phyloP scores from a whole-genome alignment of 352 stramenopile species.

The Pseudoperonospora humuli region DNA sequence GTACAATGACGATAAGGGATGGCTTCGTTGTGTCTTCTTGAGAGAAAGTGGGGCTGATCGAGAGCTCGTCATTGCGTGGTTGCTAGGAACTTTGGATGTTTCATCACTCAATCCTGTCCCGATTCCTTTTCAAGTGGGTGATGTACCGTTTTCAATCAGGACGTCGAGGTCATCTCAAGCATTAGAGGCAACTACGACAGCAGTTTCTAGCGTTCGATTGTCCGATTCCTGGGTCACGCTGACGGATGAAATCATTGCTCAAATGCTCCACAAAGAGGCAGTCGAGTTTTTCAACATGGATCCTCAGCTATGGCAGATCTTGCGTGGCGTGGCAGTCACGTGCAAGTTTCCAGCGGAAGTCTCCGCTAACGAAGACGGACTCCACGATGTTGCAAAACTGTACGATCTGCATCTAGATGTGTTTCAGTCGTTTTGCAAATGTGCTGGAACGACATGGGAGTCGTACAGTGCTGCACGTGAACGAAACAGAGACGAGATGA shows the following conservation, averaged over 20 bases:
- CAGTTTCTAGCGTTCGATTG: slow-evolving; percentile 16
- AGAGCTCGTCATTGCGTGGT: slow-evolving; percentile 51
- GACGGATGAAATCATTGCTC: slow-evolving; percentile 56
- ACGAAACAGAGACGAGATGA: slow-evolving; percentile 18
- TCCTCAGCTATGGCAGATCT: slow-evolving; percentile 32
- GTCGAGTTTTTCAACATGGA: slow-evolving; percentile 48
- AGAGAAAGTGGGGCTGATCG: slow-evolving; percentile 45
- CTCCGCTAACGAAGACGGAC: slow-evolving; percentile 8
- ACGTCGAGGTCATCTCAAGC: not conserved
- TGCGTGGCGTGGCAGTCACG: slow-evolving; percentile 30
- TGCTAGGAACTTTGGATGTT: slow-evolving; percentile 61
- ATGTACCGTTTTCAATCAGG: slow-evolving; percentile 20
- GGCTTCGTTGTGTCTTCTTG: slow-evolving; percentile 57
- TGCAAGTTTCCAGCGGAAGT: slow-evolving; percentile 34
- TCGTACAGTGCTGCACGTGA: slow-evolving; percentile 8
- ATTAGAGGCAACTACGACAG: not conserved
- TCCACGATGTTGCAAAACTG: slow-evolving; percentile 21
- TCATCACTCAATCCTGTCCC: slow-evolving; percentile 13
- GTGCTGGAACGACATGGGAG: slow-evolving; percentile 35
- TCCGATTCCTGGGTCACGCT: slow-evolving; percentile 66
- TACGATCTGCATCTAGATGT: slow-evolving; percentile 63
- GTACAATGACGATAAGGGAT: slow-evolving; percentile 49
- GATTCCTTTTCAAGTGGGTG: slow-evolving; percentile 14
- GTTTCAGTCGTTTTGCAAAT: slow-evolving; percentile 56
- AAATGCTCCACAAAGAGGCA: slow-evolving; percentile 35